Evolutionary conservation across 2,329 filamentous ascomycete genomes (phyloP).

Genomic region (Exserohilum turcica): DNA sequence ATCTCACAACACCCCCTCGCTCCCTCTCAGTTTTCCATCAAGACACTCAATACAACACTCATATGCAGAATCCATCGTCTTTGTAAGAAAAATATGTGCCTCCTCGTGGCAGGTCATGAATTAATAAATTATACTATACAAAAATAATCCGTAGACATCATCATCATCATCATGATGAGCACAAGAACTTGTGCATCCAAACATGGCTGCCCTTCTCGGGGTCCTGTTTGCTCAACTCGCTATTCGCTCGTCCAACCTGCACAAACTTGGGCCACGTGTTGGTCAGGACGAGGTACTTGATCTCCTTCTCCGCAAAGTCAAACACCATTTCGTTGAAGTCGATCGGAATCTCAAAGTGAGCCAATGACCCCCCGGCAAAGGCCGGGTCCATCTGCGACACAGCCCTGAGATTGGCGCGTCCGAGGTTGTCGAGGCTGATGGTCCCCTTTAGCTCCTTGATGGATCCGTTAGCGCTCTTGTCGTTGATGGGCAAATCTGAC

Average conservation of each 20-base stretch:
- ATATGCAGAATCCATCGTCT: too few species aligned
- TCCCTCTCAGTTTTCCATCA: too few species aligned
- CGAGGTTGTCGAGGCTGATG: conserved; percentile 34
- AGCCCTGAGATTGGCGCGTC: conserved; percentile 37
- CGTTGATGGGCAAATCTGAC: conserved; percentile 20
- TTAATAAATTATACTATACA: not conserved
- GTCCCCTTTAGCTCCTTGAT: conserved; percentile 20
- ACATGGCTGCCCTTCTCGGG: conserved; percentile 18
- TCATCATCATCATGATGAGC: conserved; percentile 1
- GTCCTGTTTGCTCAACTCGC: conserved; percentile 23
- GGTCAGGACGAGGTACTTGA: conserved; percentile 45
- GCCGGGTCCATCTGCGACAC: conserved; percentile 28
- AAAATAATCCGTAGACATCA: not conserved
- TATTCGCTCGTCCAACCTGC: conserved; percentile 30
- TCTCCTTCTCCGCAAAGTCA: conserved; percentile 38
- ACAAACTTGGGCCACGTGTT: conserved; percentile 48
- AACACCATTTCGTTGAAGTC: conserved; percentile 38
- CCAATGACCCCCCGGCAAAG: conserved; percentile 23
- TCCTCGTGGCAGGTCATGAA: not conserved
- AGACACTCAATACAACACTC: too few species aligned
- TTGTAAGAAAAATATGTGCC: too few species aligned
- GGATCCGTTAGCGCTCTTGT: conserved; percentile 21
- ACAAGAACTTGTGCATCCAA: conserved; percentile 15
- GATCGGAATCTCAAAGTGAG: conserved; percentile 28
- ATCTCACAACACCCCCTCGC: too few species aligned